Percentiles rank a stretch among this genome's conserved stretches.
Conservation (phyloP, 495 filamentous ascomycete species). For the Aspergillus hancockii region DNA sequence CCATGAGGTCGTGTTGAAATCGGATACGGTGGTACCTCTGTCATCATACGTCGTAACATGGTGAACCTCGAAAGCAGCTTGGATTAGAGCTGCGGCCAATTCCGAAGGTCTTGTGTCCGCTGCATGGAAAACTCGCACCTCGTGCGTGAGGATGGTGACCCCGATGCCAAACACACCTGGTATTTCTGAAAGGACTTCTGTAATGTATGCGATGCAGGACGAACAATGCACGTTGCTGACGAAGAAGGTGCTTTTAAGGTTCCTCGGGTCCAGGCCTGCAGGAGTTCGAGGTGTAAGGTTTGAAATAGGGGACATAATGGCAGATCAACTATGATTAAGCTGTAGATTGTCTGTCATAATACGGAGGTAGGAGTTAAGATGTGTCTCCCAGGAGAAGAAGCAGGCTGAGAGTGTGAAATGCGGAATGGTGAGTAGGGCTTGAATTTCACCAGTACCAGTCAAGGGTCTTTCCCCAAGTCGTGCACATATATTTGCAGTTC, state of each 20-base stretch:
- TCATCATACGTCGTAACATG: conserved; percentile 44
- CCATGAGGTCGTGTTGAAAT: conserved; percentile 37
- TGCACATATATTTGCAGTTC: background rate
- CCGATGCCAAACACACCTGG: conserved; percentile 38
- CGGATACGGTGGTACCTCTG: conserved; percentile 27
- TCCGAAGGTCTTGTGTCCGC: conserved; percentile 27
- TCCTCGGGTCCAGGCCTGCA: conserved; percentile 4
- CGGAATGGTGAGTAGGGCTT: background rate
- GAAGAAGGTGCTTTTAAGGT: conserved; percentile 40
- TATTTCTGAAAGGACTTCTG: conserved; percentile 39
- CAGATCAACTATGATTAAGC: background rate
- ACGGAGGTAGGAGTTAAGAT: background rate
- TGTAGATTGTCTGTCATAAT: background rate
- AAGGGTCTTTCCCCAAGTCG: background rate
- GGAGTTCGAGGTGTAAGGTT: background rate
- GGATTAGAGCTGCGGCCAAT: conserved; percentile 43
- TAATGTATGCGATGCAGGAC: conserved; percentile 53
- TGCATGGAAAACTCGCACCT: conserved; percentile 44
- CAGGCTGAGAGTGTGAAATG: background rate
- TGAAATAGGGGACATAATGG: conserved; percentile 15
- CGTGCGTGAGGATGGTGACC: conserved; percentile 46
- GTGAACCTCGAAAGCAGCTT: conserved; percentile 53
- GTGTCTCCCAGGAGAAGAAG: background rate
- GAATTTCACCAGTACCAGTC: background rate
- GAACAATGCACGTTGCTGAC: conserved; percentile 55